Conservation (phyloP, 768 basidiomycete species). For the Krasilnikovozyma curviuscula region DNA sequence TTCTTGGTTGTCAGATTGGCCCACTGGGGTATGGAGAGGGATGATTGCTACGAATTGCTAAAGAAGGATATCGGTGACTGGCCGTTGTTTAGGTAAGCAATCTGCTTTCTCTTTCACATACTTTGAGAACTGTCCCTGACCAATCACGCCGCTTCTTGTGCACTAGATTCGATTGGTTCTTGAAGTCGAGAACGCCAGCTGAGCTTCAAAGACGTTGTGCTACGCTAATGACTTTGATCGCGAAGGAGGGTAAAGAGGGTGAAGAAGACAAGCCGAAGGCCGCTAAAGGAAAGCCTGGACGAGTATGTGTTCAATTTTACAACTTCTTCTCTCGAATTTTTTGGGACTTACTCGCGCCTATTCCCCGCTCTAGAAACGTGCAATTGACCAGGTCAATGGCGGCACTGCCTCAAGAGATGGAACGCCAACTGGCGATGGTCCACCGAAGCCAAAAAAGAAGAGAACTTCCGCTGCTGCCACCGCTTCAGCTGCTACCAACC, state of each 20-base stretch:
- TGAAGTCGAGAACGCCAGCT: constrained; percentile 76
- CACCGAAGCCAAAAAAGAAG: no score
- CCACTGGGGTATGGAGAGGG: constrained; percentile 73
- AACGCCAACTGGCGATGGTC: constrained; percentile 2
- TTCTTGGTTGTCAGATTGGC: constrained; percentile 77
- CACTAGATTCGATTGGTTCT: constrained; percentile 76
- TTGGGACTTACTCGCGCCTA: neutral
- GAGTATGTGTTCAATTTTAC: neutral
- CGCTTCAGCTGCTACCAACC: no score
- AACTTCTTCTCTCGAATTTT: neutral
- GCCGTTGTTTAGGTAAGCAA: constrained; percentile 56
- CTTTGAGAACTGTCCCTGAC: neutral
- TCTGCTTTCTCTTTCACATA: neutral
- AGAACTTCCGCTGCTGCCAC: no score
- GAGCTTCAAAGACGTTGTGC: constrained; percentile 75
- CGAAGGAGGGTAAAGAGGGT: constrained; percentile 45
- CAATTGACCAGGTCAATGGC: constrained; percentile 13
- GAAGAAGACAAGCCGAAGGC: constrained; percentile 46
- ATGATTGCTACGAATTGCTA: constrained; percentile 74
- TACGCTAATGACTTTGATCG: constrained; percentile 71
- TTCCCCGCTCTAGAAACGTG: constrained; percentile 10
- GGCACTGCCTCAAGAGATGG: constrained; percentile 2
- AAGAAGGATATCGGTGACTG: constrained; percentile 93
- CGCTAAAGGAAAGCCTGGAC: constrained; percentile 31
- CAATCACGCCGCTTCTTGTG: neutral